Conservation (phyloP, 805 yeast genomes). For the Zygosaccharomyces lentus region DNA sequence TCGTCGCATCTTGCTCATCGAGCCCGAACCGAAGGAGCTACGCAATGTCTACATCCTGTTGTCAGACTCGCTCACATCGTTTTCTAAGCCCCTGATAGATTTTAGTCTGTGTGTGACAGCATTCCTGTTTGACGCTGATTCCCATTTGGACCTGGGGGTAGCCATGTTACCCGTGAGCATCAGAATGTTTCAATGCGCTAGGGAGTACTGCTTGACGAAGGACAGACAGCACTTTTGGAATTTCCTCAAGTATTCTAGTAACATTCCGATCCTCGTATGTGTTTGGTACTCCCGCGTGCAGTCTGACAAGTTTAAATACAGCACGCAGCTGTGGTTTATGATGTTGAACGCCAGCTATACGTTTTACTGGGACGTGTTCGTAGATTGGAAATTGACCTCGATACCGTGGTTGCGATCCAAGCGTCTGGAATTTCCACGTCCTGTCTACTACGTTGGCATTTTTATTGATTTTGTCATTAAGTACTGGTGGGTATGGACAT, state of each 20-base stretch:
- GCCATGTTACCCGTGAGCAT: constrained; percentile 61
- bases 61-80: constrained; percentile 82
- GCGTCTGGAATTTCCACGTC: constrained; percentile 16
- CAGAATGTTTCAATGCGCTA: constrained; percentile 75
- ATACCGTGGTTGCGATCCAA: constrained; percentile 32
- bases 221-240: constrained; percentile 61
- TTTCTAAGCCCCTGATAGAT: constrained; percentile 72
- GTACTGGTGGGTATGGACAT: constrained; percentile 66
- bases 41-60: constrained; percentile 64
- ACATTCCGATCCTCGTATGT: constrained; percentile 49
- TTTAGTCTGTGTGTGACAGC: constrained; percentile 45
- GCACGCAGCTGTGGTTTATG: constrained; percentile 39
- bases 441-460: constrained; percentile 54
- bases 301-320: constrained; percentile 13
- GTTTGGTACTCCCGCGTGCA: constrained; percentile 26
- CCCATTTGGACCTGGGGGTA: constrained; percentile 28
- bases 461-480: constrained; percentile 60
- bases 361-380: constrained; percentile 81
- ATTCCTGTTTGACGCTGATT: constrained; percentile 6
- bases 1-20: constrained; percentile 36
- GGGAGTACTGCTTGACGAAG: constrained; percentile 49
- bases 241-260: constrained; percentile 67
- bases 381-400: constrained; percentile 80
- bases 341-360: constrained; percentile 70
- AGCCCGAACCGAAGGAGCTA: constrained; percentile 33